These are phyloP conservation scores for Cyberlindnera lachancei DNA, from an alignment of 805 yeast species.

Conservation along the genomic window DNA sequence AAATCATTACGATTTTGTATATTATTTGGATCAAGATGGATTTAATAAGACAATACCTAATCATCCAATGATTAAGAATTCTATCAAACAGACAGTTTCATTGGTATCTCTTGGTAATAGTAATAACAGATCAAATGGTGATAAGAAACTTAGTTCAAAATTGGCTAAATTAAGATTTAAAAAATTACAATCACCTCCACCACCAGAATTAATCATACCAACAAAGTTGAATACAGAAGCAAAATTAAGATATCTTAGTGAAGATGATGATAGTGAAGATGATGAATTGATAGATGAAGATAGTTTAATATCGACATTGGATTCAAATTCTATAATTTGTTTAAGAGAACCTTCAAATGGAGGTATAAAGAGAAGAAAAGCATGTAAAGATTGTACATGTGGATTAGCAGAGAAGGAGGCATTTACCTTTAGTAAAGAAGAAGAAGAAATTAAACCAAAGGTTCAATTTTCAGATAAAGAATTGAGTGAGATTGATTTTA, in stretches of 20 bases:
- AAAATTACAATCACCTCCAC: slow-evolving; percentile 13
- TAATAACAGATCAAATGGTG: neutral
- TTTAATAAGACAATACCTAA: slow-evolving; percentile 20
- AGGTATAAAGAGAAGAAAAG: slow-evolving; percentile 63
- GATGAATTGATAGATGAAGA: slow-evolving; percentile 31
- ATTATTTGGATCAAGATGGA: slow-evolving; percentile 18
- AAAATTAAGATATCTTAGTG: slow-evolving; percentile 19
- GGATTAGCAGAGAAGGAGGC: slow-evolving; percentile 90
- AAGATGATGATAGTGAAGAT: slow-evolving; percentile 22
- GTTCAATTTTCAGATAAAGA: slow-evolving; percentile 58
- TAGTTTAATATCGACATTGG: slow-evolving; percentile 28
- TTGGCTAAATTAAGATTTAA: slow-evolving; percentile 22
- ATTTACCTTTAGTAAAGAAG: slow-evolving; percentile 41
- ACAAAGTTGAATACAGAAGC: slow-evolving; percentile 9
- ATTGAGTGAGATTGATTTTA: slow-evolving; percentile 85
- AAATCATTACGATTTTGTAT: slow-evolving; percentile 19
- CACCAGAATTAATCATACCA: slow-evolving; percentile 14
- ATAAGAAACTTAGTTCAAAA: slow-evolving; percentile 9
- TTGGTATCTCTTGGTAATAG: no score
- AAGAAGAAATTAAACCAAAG: slow-evolving; percentile 32
- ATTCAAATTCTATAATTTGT: slow-evolving; percentile 32
- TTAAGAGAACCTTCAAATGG: slow-evolving; percentile 47
- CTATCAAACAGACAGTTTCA: slow-evolving; percentile 7
- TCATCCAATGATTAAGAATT: slow-evolving; percentile 16
- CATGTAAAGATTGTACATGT: slow-evolving; percentile 97